Conservation (phyloP, 2,329 filamentous ascomycete genomes). For the Thielaviopsis populi region DNA sequence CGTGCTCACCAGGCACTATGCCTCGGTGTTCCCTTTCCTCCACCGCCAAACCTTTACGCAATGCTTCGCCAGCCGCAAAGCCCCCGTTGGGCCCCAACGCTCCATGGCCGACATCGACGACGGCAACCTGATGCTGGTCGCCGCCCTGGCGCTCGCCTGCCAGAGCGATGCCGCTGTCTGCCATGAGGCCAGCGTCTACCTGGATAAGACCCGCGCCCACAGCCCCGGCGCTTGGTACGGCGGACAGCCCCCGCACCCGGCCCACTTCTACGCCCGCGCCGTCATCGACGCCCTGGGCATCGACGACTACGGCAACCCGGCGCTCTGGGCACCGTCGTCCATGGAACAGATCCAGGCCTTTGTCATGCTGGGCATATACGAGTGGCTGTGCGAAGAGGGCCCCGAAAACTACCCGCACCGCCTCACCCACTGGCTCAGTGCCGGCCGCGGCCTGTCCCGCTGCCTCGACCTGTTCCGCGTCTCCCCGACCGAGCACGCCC, state of each 20-base stretch:
- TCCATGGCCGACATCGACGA: background rate
- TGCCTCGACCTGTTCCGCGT: background rate
- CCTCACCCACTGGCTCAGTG: background rate
- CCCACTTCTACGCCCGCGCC: background rate
- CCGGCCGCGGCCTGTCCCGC: background rate
- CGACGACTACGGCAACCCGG: background rate
- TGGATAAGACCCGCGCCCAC: background rate
- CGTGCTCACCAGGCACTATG: background rate
- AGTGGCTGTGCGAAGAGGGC: constrained; percentile 4
- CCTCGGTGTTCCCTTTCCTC: background rate
- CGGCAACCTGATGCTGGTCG: background rate
- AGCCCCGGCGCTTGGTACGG: background rate
- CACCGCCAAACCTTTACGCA: background rate
- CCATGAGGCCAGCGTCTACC: background rate
- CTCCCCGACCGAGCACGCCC: background rate
- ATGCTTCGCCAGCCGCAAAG: background rate
- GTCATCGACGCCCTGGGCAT: background rate
- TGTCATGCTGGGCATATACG: constrained; percentile 7
- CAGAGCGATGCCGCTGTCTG: background rate
- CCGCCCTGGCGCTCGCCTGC: constrained; percentile 4
- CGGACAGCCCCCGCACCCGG: background rate
- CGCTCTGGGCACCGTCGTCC: background rate
- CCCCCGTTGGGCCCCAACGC: background rate
- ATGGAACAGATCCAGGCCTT: constrained; percentile 6
- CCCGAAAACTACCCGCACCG: background rate